phyloP scores from a whole-genome alignment of 306 rosid genomes.

The Sophora flavescens region DNA sequence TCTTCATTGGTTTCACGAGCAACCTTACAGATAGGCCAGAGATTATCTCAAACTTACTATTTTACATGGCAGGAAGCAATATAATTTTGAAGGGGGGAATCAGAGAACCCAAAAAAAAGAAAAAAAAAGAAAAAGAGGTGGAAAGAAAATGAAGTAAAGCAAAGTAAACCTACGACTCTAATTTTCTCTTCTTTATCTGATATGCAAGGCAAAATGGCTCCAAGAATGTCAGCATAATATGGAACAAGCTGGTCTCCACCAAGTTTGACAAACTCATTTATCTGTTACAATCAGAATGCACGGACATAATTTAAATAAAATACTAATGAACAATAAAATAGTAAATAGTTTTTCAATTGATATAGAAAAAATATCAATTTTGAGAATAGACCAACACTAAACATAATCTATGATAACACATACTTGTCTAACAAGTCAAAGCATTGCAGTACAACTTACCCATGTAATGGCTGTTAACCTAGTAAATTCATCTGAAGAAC shows the following conservation, averaged over 20 bases:
- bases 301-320: constrained; percentile 26
- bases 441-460: constrained; percentile 63
- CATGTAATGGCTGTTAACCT: constrained; percentile 95
- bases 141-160: constrained; percentile 18
- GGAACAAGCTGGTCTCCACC: constrained; percentile 99
- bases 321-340: constrained; percentile 33
- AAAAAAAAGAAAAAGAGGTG: not conserved
- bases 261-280: constrained; percentile 95
- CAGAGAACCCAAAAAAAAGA: not conserved
- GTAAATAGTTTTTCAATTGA: constrained; percentile 1
- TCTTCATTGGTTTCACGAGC: constrained; percentile 98
- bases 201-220: constrained; percentile 97
- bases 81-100: not conserved
- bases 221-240: constrained; percentile 93
- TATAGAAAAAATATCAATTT: constrained; percentile 11
- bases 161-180: constrained; percentile 78
- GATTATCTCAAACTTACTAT: constrained; percentile 31
- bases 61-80: constrained; percentile 34
- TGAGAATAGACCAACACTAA: constrained; percentile 1
- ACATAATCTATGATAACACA: constrained; percentile 29
- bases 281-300: constrained; percentile 59
- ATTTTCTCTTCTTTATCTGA: constrained; percentile 99
- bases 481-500: constrained; percentile 90
- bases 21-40: constrained; percentile 63
- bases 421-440: constrained; percentile 16